Base-by-base conservation (phyloP, 2,329 filamentous ascomycete species). In the Neopestalotiopsis sp. region DNA sequence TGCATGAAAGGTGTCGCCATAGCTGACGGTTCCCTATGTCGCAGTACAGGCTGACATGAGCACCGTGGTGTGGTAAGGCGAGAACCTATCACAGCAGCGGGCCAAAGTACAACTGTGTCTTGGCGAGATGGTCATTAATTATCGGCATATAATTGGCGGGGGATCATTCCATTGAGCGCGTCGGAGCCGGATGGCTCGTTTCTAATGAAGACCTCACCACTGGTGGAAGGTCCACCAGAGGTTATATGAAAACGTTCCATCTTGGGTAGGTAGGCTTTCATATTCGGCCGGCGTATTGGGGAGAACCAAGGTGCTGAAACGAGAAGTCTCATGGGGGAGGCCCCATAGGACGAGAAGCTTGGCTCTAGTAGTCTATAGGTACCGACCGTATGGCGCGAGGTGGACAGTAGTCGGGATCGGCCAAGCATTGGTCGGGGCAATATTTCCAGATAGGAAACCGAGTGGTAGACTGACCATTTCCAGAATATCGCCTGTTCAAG, bases 361-460 rank as follows among this genome's bases (percentile, higher is more conserved):
- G 63, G 63, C 63, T n/a, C 49, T 65, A 49, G 42, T 49, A n/a
- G 13, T 49, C 42, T n/a, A 28, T 38, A 38, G 34, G 45, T 24
- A 34, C 49, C 28, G 32, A 28, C 63, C 28, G 56, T 57, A 57
- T 57, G 42, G 63, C 63, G 42, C 49, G 32, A 66, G 42, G 49
- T 66, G 32, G 34, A 45, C 32, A 66, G 63, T 65, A 28, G 17
- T 28, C 49, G 6, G 34, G 32, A 28, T 58, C 49, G 45, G 53
- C 20, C 28, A 66, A 13, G 28, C n/a, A 30, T 28, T 38, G 63
- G 24, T 38, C 63, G 63, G 62, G 6, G 42, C 42, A 57, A 66
- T 34, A 56, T 32, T 66, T 66, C 63, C 63, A 66, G 40, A 32
- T 34, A 66, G 63, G 63, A 66, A 66, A 66, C 63, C 53, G 63